Base-by-base conservation (phyloP, 352 stramenopile species). In the Globisporangium mamillatum region DNA sequence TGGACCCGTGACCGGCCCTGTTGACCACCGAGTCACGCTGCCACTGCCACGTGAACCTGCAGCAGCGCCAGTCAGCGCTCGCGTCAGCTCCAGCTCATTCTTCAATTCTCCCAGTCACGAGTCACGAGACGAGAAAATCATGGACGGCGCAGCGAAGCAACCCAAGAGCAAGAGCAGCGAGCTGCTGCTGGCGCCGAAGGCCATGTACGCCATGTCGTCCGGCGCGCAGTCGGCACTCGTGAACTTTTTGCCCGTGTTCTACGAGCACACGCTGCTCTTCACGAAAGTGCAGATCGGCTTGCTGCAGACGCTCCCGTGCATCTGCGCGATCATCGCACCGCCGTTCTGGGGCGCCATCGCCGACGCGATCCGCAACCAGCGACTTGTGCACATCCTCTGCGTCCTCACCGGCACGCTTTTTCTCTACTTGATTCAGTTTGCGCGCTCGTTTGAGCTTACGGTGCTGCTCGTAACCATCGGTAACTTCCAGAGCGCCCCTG, bases 171-270 rank as follows among this genome's bases (percentile, higher is more conserved):
- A 61, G 25, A 55, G 55, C 44, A 38, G 66, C 24, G 62, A 66
- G 56, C 55, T 82, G 66, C 75, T 87, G 9, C 84, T 80, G 80
- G 81, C 89, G 60, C 78, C 86, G 63, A 95, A 95, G 72, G 75
- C 79, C 73, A 91, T 92, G 82, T 94, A 93, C 79, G 75, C 79
- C 63, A 56, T 92, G 55, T 87, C 75, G 73, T 86, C 78, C 25
- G 77, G 79, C 48, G 88, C 78, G 66, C 75, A 77, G 55, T 93
- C 86, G 70, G 80, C 86, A 48, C 77, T 91, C 61, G 67, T 85
- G 56, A 93, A 94, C 72, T 95, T 89, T 70, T 69, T 95, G 38
- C 79, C 78, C 22, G 74, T 94, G 24, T 93, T 87, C 74, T 92
- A 80, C 74, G 76, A 93, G 69, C 75, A 91, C 65, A 84, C 73